Evolutionary conservation across 2,329 filamentous ascomycete species (phyloP).

Genomic region (Diaporthe citrichinensis): DNA sequence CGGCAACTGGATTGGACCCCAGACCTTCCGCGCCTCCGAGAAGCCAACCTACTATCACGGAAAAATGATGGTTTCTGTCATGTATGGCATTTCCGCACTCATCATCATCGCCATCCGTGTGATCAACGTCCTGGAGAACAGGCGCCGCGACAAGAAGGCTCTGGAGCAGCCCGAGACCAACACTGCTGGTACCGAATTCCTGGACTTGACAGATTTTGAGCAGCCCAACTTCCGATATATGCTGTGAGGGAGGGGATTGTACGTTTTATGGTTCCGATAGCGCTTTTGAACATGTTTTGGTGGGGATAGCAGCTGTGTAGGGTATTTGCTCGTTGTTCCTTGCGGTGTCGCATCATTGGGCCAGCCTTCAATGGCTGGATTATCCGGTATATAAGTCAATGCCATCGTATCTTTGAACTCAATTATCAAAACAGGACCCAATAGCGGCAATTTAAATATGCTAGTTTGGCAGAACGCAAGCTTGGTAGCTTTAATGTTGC

Average conservation of each 20-base stretch:
- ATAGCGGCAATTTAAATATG: too few relatives aligned
- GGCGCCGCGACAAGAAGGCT: slow-evolving; percentile 47
- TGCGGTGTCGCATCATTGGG: too few relatives aligned
- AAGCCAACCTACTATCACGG: slow-evolving; percentile 45
- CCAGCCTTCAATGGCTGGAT: too few relatives aligned
- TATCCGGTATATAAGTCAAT: too few relatives aligned
- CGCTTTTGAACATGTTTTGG: not conserved
- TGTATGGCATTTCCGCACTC: slow-evolving; percentile 44
- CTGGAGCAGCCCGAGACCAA: slow-evolving; percentile 39
- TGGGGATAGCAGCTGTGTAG: not conserved
- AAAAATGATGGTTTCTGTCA: slow-evolving; percentile 47
- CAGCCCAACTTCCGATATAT: slow-evolving; percentile 46
- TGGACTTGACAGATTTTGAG: slow-evolving; percentile 47
- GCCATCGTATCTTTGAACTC: too few relatives aligned
- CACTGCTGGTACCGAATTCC: slow-evolving; percentile 43
- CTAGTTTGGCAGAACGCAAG: too few relatives aligned
- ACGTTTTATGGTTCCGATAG: not conserved
- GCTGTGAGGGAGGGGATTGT: slow-evolving; percentile 39
- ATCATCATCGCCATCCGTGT: slow-evolving; percentile 42
- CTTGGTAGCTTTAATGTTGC: too few relatives aligned
- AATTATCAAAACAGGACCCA: too few relatives aligned
- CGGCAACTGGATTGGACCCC: slow-evolving; percentile 48
- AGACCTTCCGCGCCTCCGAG: slow-evolving; percentile 46
- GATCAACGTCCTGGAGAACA: slow-evolving; percentile 46
- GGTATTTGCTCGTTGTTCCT: not conserved